A percentile compares a stretch with the other conserved stretches of the same genome.
phyloP scores from a whole-genome alignment of 129 eudicot genomes.

The Erigeron canadensis region DNA sequence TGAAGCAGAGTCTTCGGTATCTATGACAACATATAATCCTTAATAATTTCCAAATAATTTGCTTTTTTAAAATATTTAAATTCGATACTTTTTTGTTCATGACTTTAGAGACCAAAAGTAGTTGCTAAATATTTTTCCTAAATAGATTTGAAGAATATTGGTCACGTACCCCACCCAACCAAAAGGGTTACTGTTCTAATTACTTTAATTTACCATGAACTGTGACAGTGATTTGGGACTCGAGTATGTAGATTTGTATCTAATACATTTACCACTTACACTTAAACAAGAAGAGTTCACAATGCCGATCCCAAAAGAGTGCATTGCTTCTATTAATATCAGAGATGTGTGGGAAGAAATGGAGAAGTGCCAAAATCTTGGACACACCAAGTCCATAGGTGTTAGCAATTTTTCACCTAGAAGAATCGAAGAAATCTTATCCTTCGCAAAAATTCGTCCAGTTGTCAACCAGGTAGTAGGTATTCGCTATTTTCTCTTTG shows the following conservation, averaged over 20 bases:
- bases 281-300: conserved; percentile 24
- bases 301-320: conserved; percentile 37
- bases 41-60: too few species aligned
- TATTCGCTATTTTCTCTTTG: not conserved
- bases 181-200: too few species aligned
- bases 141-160: too few species aligned
- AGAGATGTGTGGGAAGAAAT: conserved; percentile 57
- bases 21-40: not conserved
- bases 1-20: conserved; percentile 62
- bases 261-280: conserved; percentile 49
- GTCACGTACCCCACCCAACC: too few species aligned
- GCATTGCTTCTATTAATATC: conserved; percentile 37
- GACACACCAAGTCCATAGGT: conserved; percentile 52
- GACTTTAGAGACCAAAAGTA: too few species aligned
- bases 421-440: conserved; percentile 35
- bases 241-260: conserved; percentile 53
- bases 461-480: conserved; percentile 49
- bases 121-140: too few species aligned
- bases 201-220: too few species aligned
- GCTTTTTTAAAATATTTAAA: too few species aligned
- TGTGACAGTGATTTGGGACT: conserved; percentile 36
- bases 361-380: conserved; percentile 53
- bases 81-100: too few species aligned
- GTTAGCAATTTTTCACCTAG: conserved; percentile 54
- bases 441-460: conserved; percentile 56